phyloP scores from a whole-genome alignment of 805 yeast genomes.

The Metschnikowia gelsemii region DNA sequence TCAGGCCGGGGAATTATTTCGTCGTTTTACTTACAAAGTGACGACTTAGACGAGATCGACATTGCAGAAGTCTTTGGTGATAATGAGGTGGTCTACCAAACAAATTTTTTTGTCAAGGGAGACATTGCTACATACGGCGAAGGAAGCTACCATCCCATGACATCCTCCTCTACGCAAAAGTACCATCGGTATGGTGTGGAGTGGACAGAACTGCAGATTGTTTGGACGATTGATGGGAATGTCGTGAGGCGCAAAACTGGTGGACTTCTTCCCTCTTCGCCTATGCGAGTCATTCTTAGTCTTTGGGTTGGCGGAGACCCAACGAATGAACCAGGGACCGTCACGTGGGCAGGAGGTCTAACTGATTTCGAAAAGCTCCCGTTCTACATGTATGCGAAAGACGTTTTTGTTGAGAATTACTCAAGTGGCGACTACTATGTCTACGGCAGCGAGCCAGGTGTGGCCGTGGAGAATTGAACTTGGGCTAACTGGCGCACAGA shows the following conservation, averaged over 20 bases:
- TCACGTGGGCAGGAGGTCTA: conserved; percentile 42
- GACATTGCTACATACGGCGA: conserved; percentile 35
- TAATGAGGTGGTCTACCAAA: conserved; percentile 30
- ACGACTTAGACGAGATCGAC: conserved; percentile 45
- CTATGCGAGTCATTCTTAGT: conserved; percentile 37
- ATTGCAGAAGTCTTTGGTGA: conserved; percentile 41
- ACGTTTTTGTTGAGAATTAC: conserved; percentile 27
- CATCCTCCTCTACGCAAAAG: conserved; percentile 25
- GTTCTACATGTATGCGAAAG: conserved; percentile 30
- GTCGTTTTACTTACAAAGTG: conserved; percentile 42
- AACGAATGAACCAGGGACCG: conserved; percentile 34
- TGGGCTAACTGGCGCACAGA: too few relatives aligned
- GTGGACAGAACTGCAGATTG: conserved; percentile 35
- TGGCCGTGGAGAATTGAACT: conserved; percentile 2
- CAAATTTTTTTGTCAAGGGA: conserved; percentile 43
- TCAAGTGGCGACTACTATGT: conserved; percentile 29
- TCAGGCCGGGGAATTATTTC: conserved; percentile 38
- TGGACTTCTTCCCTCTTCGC: conserved; percentile 29
- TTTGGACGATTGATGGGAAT: conserved; percentile 32
- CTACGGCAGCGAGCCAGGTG: conserved; percentile 25
- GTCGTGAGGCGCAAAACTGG: conserved; percentile 27
- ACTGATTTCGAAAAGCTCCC: conserved; percentile 35
- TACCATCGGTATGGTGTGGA: conserved; percentile 34
- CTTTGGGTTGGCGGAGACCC: conserved; percentile 46
- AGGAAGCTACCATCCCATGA: conserved; percentile 32